Evolutionary conservation across 2,329 filamentous ascomycete species (phyloP), one percentile per base, ranked within the genome.

Genomic region (Penicillium sp.): DNA sequence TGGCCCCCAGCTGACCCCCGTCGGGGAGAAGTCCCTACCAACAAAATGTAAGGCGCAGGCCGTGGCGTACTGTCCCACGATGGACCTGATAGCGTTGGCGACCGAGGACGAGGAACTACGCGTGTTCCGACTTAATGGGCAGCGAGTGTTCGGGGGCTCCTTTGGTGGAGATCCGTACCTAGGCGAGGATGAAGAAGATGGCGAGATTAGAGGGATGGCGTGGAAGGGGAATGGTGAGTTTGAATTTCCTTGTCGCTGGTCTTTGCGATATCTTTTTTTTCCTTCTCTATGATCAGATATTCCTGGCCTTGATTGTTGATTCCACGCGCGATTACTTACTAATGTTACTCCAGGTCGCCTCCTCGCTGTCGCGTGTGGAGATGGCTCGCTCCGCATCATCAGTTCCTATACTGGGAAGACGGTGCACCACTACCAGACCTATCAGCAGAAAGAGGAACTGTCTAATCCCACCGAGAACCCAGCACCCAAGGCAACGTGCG

Each of bases 291-390:
- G 7, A 36, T 36, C n/a, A 7, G 25, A 29, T 31, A 2, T 17
- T 12, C n/a, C 8, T 7, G 15, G n/a, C 6, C 1, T 21, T 53
- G 1, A 6, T 23, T 8, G 0, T 12, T 48, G 8, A 15, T n/a
- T 8, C 15, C 39, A 6, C 17, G 2, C 15, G 2, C 15, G 33
- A 8, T 48, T 4, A 23, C 33, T n/a, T 7, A 41, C 42, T 57
- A 27, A 57, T 23, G 25, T 21, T 39, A 25, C 19, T 7, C 44
- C 38, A 75, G 73, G 73, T 25, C 88, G 90, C 61, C 86, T 91
- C 42, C 82, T 97, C 54, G 91, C 91, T 15, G 85, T 94, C 15
- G 91, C 87, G 45, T 96, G 91, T 86, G 91, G 85, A 65, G 91
- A 96, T 77, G 89, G 90, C 29, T 84, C 84, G 7, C 85, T 94